Base-by-base conservation (phyloP, 2,329 filamentous ascomycete genomes). In the Claviceps capensis region DNA sequence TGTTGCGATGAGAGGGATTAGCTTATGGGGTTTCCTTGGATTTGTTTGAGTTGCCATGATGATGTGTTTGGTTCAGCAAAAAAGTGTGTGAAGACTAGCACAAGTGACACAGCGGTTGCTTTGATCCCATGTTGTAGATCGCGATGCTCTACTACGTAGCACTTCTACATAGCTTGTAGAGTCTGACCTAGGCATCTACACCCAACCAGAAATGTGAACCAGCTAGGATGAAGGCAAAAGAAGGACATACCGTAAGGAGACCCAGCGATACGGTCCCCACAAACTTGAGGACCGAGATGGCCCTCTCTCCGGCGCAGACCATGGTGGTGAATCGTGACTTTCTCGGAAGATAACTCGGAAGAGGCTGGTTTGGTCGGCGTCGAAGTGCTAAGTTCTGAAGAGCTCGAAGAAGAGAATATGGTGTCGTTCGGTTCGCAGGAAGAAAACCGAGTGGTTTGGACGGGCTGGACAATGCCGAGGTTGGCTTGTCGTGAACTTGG, bases 261-360 rank as follows among this genome's bases (percentile, higher is more conserved):
- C 91, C 91, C 53, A 96, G 77, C 61, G 86, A 91, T 59, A 95
- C 80, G 49, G 88, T 94, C 63, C 91, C 91, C 59, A 96, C 85
- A 67, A 96, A 95, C 73, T 97, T 96, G 72, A 86, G 81, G 67
- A 85, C 72, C 52, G 87, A 83, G 63, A 95, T 75, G 63, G 57
- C 52, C 48, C 52, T 55, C 44, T 54, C 56, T 51, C 82, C 81
- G 61, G 76, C 81, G 61, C 78, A 80, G 60, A 80, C 75, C 79
- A 88, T 86, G 68, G 30, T 42, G 48, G n/a, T n/a, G 30, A 34
- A 22, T 42, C 43, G n/a, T n/a, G 30, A 34, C 9, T 34, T 34
- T 34, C 30, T 34, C 9, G 30, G 30, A 34, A 34, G 30, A 34
- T 3, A 34, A 34, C 30, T 34, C 30, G 30, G 30, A 11, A 34